Evolutionary conservation across 176 grass and related monocot genomes (phyloP), one percentile per base, ranked within the genome.

Genomic region (Cenchrus purpureus): DNA sequence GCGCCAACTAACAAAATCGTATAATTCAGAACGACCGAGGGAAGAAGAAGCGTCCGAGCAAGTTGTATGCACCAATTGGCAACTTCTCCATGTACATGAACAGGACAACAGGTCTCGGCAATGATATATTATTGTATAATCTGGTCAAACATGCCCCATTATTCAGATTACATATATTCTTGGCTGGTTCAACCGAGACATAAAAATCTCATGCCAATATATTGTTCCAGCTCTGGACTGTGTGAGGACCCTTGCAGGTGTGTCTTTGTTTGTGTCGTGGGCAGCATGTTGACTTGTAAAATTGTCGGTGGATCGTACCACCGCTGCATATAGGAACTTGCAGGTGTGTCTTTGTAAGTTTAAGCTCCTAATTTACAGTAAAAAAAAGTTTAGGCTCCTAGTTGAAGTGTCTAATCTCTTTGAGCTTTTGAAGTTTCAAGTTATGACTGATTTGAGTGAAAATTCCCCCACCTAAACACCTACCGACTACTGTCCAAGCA

Each of bases 41-140:
- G 20, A 11, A 12, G 20, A 11, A 12, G 45, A 10, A 31, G 14
- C 49, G 10, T 65, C 58, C 71, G 51, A 20, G 3, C 59, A 3
- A 20, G 3, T 46, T 40, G 37, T 40, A 40, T 65, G 16, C 53
- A 40, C 85, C 86, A 87, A 82, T 77, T 87, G 86, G 86, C 72
- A 20, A 54, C 20, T 44, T 76, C 51, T 74, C 42, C 62, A 62
- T 49, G 71, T 44, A 73, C 14, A 11, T 1, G 78, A 57, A 69
- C 4, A 49, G 13, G 72, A 0, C 37, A 32, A 32, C 31, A 32
- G 31, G 31, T 28, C 28, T 20, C 8, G 6, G n/a, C 61, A n/a
- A 48, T 73, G 50, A 8, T 40, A 40, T 40, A 40, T 16, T 55
- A 17, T 10, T 67, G 5, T 72, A 52, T 51, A 10, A 2, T 13